phyloP scores from a whole-genome alignment of 257 asterid genomes.

The Solanum infundibuliforme region DNA sequence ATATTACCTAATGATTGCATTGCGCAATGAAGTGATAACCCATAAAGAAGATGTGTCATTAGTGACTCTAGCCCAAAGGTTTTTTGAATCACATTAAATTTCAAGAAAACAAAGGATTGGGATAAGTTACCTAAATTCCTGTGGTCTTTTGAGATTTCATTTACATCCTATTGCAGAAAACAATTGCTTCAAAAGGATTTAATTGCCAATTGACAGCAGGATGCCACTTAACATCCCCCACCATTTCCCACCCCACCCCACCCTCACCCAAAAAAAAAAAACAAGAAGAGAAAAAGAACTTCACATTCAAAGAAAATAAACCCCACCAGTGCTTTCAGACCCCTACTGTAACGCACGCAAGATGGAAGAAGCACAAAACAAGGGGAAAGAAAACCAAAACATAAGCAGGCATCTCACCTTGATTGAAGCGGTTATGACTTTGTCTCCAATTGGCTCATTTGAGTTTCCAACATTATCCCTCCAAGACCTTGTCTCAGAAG shows the following conservation, averaged over 20 bases:
- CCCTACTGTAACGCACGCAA: not conserved
- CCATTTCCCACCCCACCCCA: not conserved
- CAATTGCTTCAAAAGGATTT: not conserved
- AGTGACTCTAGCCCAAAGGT: not conserved
- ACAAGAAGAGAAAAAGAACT: not conserved
- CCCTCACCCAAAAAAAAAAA: not conserved
- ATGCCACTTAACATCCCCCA: not conserved
- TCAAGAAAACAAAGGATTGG: not conserved
- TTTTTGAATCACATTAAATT: not conserved
- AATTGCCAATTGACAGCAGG: not conserved
- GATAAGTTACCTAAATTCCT: not conserved
- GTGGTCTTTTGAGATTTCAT: not conserved
- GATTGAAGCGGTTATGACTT: slow-evolving; percentile 65
- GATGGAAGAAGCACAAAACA: not conserved
- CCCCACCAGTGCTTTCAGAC: not conserved
- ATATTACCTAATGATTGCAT: not conserved
- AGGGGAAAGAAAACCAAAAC: not conserved
- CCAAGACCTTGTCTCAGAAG: slow-evolving; percentile 46
- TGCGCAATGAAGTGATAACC: not conserved
- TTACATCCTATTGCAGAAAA: not conserved
- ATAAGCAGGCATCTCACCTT: slow-evolving; percentile 38
- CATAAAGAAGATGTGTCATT: not conserved
- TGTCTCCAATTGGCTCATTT: slow-evolving; percentile 51
- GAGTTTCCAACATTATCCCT: slow-evolving; percentile 40
- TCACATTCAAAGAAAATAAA: not conserved